Conservation (phyloP, 495 filamentous ascomycete genomes). For the Ramalina intermedia region DNA sequence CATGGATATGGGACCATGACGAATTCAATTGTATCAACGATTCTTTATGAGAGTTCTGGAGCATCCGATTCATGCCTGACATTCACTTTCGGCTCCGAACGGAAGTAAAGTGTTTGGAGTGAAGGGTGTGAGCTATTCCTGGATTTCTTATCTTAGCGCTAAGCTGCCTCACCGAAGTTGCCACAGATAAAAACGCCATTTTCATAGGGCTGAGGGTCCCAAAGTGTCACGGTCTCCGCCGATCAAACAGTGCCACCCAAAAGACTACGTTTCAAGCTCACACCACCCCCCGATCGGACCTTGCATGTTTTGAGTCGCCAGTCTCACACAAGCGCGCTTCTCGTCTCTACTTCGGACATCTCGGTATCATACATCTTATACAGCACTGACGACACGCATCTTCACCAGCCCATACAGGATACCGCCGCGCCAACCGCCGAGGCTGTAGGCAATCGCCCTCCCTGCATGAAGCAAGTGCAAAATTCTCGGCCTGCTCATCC, state of each 20-base stretch:
- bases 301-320: not conserved
- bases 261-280: conserved; percentile 9
- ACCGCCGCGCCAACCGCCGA: not conserved
- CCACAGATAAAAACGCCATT: no score
- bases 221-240: not conserved
- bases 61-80: no score
- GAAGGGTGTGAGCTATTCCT: no score
- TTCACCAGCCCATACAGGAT: not conserved
- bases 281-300: not conserved
- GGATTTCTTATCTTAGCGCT: no score
- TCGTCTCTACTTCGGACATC: not conserved
- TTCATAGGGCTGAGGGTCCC: conserved; percentile 3
- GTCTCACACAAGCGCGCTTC: not conserved
- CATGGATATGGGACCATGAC: no score
- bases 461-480: not conserved
- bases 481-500: conserved; percentile 1
- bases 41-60: no score
- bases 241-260: conserved; percentile 4
- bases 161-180: no score
- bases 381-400: not conserved
- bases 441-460: not conserved
- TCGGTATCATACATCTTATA: not conserved
- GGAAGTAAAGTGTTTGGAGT: no score
- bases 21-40: no score
- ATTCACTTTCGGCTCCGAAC: no score